Evolutionary conservation across 495 filamentous ascomycete species (phyloP), one percentile per base, ranked within the genome.

Genomic region (Penicillium mononematosum): DNA sequence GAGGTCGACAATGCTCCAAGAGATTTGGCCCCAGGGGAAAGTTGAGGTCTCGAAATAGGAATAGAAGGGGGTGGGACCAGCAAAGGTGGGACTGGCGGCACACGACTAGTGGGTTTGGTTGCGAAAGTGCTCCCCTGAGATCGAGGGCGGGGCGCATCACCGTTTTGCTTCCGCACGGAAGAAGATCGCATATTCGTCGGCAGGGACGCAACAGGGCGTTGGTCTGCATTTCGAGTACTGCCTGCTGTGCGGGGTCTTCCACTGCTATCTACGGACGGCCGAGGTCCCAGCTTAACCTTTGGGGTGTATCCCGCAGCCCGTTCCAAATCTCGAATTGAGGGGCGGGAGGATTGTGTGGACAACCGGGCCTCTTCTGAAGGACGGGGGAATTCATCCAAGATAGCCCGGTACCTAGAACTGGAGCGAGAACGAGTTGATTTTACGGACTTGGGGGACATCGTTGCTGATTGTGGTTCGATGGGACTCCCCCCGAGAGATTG

Each of bases 241-340:
- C 75, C 73, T 55, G 87, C 78, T 11, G 86, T 87, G 46, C 85
- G 80, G 41, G 87, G 83, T 39, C 88, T 81, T 44, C 85, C 83
- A 55, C 70, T 80, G 27, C 78, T 75, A 59, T 95, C 91, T 24
- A 87, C 74, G 4, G 88, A 89, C 49, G 90, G 91, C 48, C 92
- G 82, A 19, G 92, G 92, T 9, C 88, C 92, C 27, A 93, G 81
- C 65, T 91, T 95, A 54, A 94, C 85, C 58, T 91, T 93, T 39
- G 82, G 85, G 53, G 85, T 87, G 24, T 77, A 77, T 45, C 74
- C 75, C 45, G 81, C 73, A 41, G 78, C 79, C 39, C 74, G 79
- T 59, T 88, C 84, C 17, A 87, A 63, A 44, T 92, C 90, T 10
- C 81, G 74, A 32, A 81, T 66, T 6, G 76, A 79, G 25, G 83